Conservation (phyloP, 129 eudicot genomes). For the Lonicera japonica region DNA sequence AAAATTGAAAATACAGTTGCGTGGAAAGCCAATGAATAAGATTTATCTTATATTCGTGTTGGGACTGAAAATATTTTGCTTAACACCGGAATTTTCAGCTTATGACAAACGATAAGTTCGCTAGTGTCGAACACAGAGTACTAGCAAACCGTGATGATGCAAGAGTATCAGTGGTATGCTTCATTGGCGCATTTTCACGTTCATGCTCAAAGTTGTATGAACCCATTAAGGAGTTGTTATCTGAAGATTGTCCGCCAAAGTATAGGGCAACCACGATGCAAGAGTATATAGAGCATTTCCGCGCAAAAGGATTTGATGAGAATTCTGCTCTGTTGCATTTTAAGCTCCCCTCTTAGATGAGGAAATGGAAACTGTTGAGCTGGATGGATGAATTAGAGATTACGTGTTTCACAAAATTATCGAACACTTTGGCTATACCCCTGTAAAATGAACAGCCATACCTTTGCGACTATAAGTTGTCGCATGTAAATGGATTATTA, state of each 20-base stretch:
- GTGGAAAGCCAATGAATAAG: background rate
- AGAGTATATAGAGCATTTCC: background rate
- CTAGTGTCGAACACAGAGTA: background rate
- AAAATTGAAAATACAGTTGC: too few relatives aligned
- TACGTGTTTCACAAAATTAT: background rate
- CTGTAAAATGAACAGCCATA: too few relatives aligned
- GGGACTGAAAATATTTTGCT: background rate
- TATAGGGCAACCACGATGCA: background rate
- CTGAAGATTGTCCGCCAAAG: background rate
- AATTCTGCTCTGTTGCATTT: background rate
- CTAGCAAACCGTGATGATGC: background rate
- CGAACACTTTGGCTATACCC: background rate
- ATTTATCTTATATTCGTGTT: too few relatives aligned
- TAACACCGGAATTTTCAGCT: background rate
- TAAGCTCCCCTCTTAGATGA: background rate
- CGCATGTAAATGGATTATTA: too few relatives aligned
- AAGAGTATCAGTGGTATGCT: constrained; percentile 1
- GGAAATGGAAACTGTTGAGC: background rate
- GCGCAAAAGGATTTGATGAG: background rate
- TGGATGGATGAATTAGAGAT: background rate
- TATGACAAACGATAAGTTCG: background rate
- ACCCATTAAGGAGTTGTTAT: constrained; percentile 5
- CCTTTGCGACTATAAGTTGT: too few relatives aligned
- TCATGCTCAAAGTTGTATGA: background rate
- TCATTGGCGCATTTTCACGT: background rate